phyloP scores from a whole-genome alignment of 2,329 filamentous ascomycete species.

The Paecilomyces fulvus region DNA sequence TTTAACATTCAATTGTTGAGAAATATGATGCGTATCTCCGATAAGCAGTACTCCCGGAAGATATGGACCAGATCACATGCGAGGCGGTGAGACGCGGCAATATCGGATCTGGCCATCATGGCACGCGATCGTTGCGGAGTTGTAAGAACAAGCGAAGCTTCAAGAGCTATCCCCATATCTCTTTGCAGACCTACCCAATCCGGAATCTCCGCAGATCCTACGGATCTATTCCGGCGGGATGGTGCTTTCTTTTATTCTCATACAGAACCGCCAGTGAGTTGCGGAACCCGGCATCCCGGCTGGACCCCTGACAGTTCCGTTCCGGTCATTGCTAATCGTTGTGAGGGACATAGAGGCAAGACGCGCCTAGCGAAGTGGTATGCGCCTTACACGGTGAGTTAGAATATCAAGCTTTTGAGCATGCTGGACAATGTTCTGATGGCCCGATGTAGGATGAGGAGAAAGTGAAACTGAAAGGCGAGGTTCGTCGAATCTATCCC shows the following conservation, averaged over 20 bases:
- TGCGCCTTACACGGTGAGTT: constrained; percentile 72
- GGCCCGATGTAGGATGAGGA: constrained; percentile 64
- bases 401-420: background rate
- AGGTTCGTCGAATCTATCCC: constrained; percentile 47
- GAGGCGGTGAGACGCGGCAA: background rate
- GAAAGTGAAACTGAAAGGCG: constrained; percentile 98
- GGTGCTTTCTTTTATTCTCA: constrained; percentile 79
- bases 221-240: constrained; percentile 20
- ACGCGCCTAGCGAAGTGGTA: constrained; percentile 99
- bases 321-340: constrained; percentile 6
- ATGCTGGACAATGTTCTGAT: background rate
- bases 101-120: background rate
- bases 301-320: constrained; percentile 4
- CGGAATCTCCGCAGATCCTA: background rate
- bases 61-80: background rate
- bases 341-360: constrained; percentile 64
- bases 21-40: background rate
- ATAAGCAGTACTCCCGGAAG: background rate
- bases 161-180: background rate
- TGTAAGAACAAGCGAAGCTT: background rate
- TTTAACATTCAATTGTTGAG: too few species aligned
- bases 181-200: background rate
- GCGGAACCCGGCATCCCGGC: background rate
- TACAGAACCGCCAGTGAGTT: constrained; percentile 75
- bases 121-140: background rate